Evolutionary conservation across 306 rosid genomes (phyloP), one percentile per base, ranked within the genome.

Genomic region (Carpinus fangiana): DNA sequence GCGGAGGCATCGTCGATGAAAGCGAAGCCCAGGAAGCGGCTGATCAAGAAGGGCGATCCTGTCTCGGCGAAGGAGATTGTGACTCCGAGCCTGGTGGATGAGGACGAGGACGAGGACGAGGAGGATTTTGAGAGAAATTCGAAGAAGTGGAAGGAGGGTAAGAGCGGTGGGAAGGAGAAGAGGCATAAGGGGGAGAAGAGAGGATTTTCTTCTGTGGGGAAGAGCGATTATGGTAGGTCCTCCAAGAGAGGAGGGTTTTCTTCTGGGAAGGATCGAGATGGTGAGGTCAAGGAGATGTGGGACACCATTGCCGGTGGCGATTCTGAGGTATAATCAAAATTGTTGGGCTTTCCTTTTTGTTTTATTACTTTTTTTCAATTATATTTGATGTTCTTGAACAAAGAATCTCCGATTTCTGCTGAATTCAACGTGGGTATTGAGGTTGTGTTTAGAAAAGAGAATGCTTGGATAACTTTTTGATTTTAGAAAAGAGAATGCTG

Each of bases 221-320:
- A 92, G 73, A 65, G 90, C 5, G 90, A 85, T 38, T 85, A 91
- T 3, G 87, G 82, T 38, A 85, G 88, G 55, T 41, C 73, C 51
- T 47, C 91, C 0, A 90, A 79, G 90, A 90, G 86, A 83, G 89
- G 88, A 47, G 89, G 88, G 48, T 88, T 91, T 41, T 76, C 92
- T 50, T 72, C 92, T 0, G 93, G 87, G 64, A 92, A 83, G 85
- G 98, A 93, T 81, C 96, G 86, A 14, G 96, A 91, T 61, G 94
- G 98, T 12, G 99, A 96, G 80, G 99, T 96, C 76, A 88, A 89
- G 76, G 99, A 96, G 88, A 86, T 96, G 99, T 96, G 99, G 99
- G 97, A 93, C 76, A 87, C 94, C 11, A 84, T 96, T 82, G 97
- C 96, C 13, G 97, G 93, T 0, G 97, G 86, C 10, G 89, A 90